Percentiles rank a stretch among this genome's conserved stretches.
Conservation (phyloP, 2,329 filamentous ascomycete species). For the Alternaria novae-zelandiae region DNA sequence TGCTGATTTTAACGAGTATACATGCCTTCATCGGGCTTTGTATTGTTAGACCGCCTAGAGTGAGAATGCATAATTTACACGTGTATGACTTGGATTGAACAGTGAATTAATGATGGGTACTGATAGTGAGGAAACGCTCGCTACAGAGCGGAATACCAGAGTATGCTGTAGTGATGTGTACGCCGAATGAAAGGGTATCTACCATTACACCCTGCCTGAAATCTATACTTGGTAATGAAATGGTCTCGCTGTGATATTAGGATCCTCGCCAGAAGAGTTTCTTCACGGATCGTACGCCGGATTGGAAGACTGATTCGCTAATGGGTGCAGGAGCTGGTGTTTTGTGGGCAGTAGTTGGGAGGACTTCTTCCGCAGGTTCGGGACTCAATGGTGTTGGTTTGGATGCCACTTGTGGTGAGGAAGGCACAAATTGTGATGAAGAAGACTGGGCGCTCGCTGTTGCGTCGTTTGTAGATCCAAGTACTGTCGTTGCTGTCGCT, state of each 20-base stretch:
- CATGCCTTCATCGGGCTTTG: neutral
- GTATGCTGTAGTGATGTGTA: neutral
- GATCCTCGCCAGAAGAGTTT: conserved; percentile 8
- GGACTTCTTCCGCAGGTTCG: neutral
- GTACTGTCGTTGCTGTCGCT: neutral
- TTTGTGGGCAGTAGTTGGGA: neutral
- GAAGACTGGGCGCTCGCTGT: neutral
- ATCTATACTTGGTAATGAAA: neutral
- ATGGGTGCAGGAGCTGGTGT: neutral
- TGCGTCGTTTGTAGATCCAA: neutral
- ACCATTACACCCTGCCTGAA: neutral
- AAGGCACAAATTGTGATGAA: neutral
- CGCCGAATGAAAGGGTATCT: neutral
- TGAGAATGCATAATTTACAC: neutral
- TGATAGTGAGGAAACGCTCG: neutral
- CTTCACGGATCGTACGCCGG: conserved; percentile 10
- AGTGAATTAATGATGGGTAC: neutral
- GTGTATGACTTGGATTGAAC: neutral
- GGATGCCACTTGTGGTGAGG: neutral
- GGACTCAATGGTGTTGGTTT: neutral
- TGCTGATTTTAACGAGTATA: neutral
- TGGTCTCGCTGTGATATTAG: neutral
- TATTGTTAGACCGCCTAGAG: neutral
- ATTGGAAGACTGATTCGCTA: conserved; percentile 11
- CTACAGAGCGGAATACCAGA: neutral